A percentile compares a stretch with the other conserved stretches of the same genome.
Evolutionary conservation across 306 rosid genomes (phyloP).

Genomic region (Lotus japonicus): DNA sequence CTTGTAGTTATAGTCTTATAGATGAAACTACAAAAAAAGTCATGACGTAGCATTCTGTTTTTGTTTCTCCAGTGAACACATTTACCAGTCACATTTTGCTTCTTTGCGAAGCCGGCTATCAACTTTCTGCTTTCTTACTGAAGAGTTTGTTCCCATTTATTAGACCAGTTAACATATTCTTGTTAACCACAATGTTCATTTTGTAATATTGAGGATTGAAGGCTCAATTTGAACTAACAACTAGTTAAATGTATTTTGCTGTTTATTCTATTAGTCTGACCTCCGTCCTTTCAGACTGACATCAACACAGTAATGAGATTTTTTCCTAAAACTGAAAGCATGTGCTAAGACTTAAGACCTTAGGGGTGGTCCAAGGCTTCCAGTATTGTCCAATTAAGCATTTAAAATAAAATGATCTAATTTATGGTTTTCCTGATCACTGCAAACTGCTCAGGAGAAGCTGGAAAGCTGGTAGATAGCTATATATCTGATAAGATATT

Average conservation of each 20-base stretch:
- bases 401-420: not conserved
- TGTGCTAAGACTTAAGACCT: not conserved
- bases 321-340: not conserved
- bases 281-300: not conserved
- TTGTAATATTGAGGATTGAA: not conserved
- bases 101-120: not conserved
- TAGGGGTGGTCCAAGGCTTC: not conserved
- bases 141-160: not conserved
- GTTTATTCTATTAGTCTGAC: not conserved
- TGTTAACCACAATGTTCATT: not conserved
- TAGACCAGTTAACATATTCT: not conserved
- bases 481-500: conserved; percentile 75
- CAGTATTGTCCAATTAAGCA: not conserved
- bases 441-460: conserved; percentile 52
- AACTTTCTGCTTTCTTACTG: not conserved
- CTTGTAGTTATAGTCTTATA: not conserved
- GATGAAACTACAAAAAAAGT: not conserved
- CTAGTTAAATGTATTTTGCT: not conserved
- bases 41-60: not conserved
- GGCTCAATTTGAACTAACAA: not conserved
- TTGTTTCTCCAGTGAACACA: not conserved
- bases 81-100: conserved; percentile 7
- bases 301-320: not conserved
- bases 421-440: conserved; percentile 22
- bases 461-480: conserved; percentile 79